Evolutionary conservation across 768 basidiomycete genomes (phyloP).

Genomic region (Phanerodontia chrysosporium): DNA sequence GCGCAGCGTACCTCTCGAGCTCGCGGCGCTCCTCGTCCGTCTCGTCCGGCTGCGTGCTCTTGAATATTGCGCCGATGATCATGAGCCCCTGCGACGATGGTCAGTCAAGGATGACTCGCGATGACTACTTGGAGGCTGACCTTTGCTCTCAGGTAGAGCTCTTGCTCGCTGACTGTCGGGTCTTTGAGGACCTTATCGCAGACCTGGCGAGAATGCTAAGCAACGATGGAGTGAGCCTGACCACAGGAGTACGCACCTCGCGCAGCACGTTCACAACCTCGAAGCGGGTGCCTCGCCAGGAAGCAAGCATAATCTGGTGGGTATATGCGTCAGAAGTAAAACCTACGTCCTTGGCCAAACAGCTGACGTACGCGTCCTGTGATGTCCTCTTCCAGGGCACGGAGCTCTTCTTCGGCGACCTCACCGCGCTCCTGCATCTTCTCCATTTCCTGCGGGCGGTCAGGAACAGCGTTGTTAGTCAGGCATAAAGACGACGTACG

Average conservation of each 20-base stretch:
- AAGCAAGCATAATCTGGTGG: slow-evolving; percentile 82
- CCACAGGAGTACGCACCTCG: slow-evolving; percentile 36
- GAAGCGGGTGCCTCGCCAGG: slow-evolving; percentile 95
- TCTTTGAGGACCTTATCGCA: slow-evolving; percentile 81
- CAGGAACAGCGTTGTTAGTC: no score
- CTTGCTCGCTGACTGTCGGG: slow-evolving; percentile 61
- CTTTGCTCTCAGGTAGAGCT: slow-evolving; percentile 81
- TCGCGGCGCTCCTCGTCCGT: slow-evolving; percentile 92
- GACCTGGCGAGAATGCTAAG: neutral
- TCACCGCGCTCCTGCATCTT: slow-evolving; percentile 87
- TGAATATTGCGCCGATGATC: slow-evolving; percentile 87
- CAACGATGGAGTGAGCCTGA: neutral
- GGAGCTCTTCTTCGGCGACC: slow-evolving; percentile 77
- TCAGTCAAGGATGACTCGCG: no score
- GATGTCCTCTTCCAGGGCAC: slow-evolving; percentile 86
- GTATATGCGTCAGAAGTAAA: neutral
- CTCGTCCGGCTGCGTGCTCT: slow-evolving; percentile 78
- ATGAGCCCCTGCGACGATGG: slow-evolving; percentile 61
- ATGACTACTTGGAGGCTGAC: no score
- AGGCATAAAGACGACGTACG: slow-evolving; percentile 18
- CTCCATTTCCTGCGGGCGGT: slow-evolving; percentile 91
- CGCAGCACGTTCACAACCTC: slow-evolving; percentile 91
- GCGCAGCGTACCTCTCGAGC: slow-evolving; percentile 72
- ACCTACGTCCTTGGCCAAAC: neutral
- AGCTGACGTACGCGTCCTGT: slow-evolving; percentile 71